A percentile compares a stretch with the other conserved stretches of the same genome.
Evolutionary conservation across 345 rosid species (phyloP).

Genomic region (Mercurialis annua): DNA sequence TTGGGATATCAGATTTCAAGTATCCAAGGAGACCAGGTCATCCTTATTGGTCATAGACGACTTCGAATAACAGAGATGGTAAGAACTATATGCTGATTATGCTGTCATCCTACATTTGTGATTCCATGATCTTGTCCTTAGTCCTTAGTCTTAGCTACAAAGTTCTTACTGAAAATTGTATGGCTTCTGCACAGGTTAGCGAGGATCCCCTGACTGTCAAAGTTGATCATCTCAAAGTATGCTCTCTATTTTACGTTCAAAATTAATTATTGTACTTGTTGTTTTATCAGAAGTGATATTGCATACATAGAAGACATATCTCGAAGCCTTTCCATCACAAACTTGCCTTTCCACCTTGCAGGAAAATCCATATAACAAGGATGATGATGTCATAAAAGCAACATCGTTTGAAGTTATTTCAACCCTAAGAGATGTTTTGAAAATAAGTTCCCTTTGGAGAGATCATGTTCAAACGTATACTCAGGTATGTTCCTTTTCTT

Average conservation of each 20-base stretch:
- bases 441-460: conserved; percentile 87
- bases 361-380: conserved; percentile 89
- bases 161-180: conserved; percentile 16
- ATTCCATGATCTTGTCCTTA: not conserved
- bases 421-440: conserved; percentile 85
- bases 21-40: conserved; percentile 90
- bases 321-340: not conserved
- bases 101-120: not conserved
- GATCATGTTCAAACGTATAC: conserved; percentile 93
- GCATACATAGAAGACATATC: not conserved
- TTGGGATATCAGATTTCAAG: conserved; percentile 62
- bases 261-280: conserved; percentile 1
- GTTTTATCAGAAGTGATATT: not conserved
- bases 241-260: conserved; percentile 5
- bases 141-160: not conserved
- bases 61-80: conserved; percentile 94
- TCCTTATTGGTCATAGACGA: conserved; percentile 91
- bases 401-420: conserved; percentile 95
- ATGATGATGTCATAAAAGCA: conserved; percentile 91
- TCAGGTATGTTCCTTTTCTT: conserved; percentile 45
- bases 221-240: conserved; percentile 95
- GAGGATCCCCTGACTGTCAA: conserved; percentile 94
- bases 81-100: conserved; percentile 30
- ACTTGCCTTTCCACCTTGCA: conserved; percentile 28
- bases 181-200: conserved; percentile 52